Percentiles rank a stretch among this genome's conserved stretches.
These are phyloP conservation scores for Monascus ruber DNA, from an alignment of 2,329 filamentous ascomycete genomes.

Conservation along the genomic window DNA sequence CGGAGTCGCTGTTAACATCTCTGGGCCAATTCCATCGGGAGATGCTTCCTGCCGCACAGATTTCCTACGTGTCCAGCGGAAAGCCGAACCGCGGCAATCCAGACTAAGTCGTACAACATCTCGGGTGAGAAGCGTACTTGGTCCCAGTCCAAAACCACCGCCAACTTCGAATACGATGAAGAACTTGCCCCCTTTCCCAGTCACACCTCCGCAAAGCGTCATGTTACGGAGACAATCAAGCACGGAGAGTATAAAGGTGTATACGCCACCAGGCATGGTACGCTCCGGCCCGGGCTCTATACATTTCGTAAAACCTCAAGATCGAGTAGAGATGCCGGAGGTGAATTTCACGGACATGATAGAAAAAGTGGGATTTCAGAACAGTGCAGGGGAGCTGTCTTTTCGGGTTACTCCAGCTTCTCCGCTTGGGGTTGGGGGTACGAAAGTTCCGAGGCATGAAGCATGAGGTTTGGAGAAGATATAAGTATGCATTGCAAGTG, in stretches of 20 bases:
- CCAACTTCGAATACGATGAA: slow-evolving; percentile 7
- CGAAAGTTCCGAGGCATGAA: too few species aligned
- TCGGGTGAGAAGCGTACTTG: slow-evolving; percentile 28
- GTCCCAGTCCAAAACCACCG: slow-evolving; percentile 10
- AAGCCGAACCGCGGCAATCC: slow-evolving; percentile 12
- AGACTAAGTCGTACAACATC: too few species aligned
- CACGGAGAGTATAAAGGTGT: slow-evolving; percentile 37
- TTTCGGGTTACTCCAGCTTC: slow-evolving; percentile 17
- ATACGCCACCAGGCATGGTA: slow-evolving; percentile 30
- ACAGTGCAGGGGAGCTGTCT: slow-evolving; percentile 15
- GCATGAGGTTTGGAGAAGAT: too few species aligned
- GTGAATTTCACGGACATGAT: slow-evolving; percentile 30
- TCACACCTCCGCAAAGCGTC: slow-evolving; percentile 16
- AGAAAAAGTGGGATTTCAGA: slow-evolving; percentile 23
- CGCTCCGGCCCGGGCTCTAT: slow-evolving; percentile 5
- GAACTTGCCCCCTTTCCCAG: slow-evolving; percentile 10
- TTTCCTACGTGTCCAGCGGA: slow-evolving; percentile 25
- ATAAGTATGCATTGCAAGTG: too few species aligned
- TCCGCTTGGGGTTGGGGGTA: slow-evolving; percentile 22
- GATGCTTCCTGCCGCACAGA: slow-evolving; percentile 33
- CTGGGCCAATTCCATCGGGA: slow-evolving; percentile 32
- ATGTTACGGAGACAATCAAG: slow-evolving; percentile 19
- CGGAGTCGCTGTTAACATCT: slow-evolving; percentile 26
- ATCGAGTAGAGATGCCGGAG: slow-evolving; percentile 16
- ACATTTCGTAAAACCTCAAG: slow-evolving; percentile 15